A percentile compares a stretch with the other conserved stretches of the same genome.
Evolutionary conservation across 768 basidiomycete genomes (phyloP).

Genomic region (Multifurca ochricompacta): DNA sequence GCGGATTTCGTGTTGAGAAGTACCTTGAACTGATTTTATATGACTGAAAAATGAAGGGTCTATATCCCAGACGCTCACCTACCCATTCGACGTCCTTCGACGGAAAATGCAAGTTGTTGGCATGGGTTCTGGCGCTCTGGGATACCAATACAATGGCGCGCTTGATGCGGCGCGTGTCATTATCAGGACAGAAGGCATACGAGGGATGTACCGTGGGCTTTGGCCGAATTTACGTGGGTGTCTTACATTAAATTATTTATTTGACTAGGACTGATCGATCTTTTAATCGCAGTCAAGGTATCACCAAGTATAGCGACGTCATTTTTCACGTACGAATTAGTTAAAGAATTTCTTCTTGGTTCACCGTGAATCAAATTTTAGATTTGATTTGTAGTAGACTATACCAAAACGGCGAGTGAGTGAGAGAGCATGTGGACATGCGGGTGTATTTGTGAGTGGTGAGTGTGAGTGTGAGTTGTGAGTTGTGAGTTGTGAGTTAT

Average conservation of each 20-base stretch:
- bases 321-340: conserved; percentile 77
- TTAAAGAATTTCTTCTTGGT: conserved; percentile 42
- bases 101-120: conserved; percentile 95
- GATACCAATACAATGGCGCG: conserved; percentile 71
- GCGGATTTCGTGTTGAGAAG: conserved; percentile 19
- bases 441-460: too few relatives aligned
- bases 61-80: conserved; percentile 90
- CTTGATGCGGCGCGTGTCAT: conserved; percentile 68
- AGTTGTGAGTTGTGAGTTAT: too few relatives aligned
- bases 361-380: conserved; percentile 20
- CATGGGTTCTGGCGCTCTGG: conserved; percentile 46
- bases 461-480: too few relatives aligned
- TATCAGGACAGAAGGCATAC: conserved; percentile 62
- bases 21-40: conserved; percentile 9
- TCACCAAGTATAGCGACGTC: conserved; percentile 84
- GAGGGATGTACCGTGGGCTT: conserved; percentile 74
- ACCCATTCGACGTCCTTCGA: conserved; percentile 90
- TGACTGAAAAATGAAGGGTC: conserved; percentile 41
- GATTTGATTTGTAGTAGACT: conserved; percentile 18
- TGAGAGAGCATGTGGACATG: not conserved
- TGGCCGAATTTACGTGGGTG: conserved; percentile 84
- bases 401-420: not conserved
- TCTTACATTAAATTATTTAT: conserved; percentile 1
- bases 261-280: conserved; percentile 1
- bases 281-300: conserved; percentile 60